Evolutionary conservation across 2,329 filamentous ascomycete species (phyloP), one percentile per base, ranked within the genome.

Genomic region (Venturia effusa): DNA sequence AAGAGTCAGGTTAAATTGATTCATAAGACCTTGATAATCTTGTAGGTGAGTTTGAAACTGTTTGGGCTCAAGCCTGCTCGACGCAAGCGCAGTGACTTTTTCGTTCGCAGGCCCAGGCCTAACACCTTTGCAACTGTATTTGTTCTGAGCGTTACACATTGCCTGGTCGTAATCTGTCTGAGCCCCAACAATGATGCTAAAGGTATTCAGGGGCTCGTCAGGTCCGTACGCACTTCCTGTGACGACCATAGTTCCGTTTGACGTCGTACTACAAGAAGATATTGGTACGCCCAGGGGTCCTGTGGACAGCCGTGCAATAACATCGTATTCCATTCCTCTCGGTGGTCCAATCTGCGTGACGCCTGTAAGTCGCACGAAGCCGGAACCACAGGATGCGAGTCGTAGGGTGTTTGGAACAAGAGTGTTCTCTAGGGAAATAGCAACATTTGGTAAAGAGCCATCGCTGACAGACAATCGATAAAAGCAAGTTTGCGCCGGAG

Each of bases 121-220:
- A 1, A 69, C 69, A 1, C 81, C 81, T 41, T 73, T 75, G 70
- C 83, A 84, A 0, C 78, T 80, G 68, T 77, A 84, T 13, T 71
- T 68, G 64, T 68, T 68, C 19, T 72, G 73, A 0, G 73, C 70
- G 59, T 77, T 81, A 0, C 83, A 82, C 40, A 79, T 78, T 3
- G 72, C 78, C 62, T 78, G 72, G 59, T 84, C 80, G 63, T 81
- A 84, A 64, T 83, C 75, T 1, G 81, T 82, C 2, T 69, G 73
- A 2, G 74, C 74, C 1, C 76, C 75, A 19, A 83, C 68, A 0
- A 83, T 71, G 7, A 84, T 66, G 8, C 74, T 73, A 11, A 77
- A 51, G 11, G 67, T 69, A 1, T 65, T 70, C 6, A 71, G 67
- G 4, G 45, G 45, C 24, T 55, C 45, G 27, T 59, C 67, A 30